Evolutionary conservation across 78 protist genomes (phyloP), one percentile per base, ranked within the genome.

Genomic region (Isochrysis galbana): DNA sequence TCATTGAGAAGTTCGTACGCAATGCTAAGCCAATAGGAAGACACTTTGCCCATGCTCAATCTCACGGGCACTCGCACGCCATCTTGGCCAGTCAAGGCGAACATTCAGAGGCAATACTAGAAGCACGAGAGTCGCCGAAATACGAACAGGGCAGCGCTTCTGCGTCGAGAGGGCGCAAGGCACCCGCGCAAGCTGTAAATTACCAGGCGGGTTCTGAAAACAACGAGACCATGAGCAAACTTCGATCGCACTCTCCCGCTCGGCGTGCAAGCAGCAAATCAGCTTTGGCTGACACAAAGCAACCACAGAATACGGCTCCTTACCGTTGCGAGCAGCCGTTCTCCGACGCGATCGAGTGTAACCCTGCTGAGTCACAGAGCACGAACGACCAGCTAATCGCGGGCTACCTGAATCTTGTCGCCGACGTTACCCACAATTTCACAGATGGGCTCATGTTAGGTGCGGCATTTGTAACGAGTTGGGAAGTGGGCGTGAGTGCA

Each of bases 361-460:
- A n/a, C n/a, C n/a, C n/a, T n/a, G n/a, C n/a, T n/a, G n/a, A n/a
- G n/a, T n/a, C n/a, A n/a, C n/a, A n/a, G n/a, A n/a, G n/a, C n/a
- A n/a, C n/a, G n/a, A n/a, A 5, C 34, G 87, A 45, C 48, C 1
- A 44, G 78, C 69, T 10, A 44, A 41, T 46, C 26, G 54, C 78
- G 0, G 95, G 86, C 38, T 51, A 17, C 46, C 93, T 96, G 44
- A 93, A 93, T 89, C 93, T 96, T 5, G 89, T 61, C 2, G 96
- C 96, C 39, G 97, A 96, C 51, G 32, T 51, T 7, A 55, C 94
- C 78, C 97, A 96, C 95, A 96, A 96, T 84, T 72, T 93, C 51
- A 91, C 95, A 11, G 97, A 96, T 87, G 97, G 97, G 39, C 34
- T 96, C 55, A 93, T 96, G 55, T 90, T 96, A 41, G 96, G 87